A percentile compares a stretch with the other conserved stretches of the same genome.
phyloP scores from a whole-genome alignment of 2,329 filamentous ascomycete species.

The Penicillium sp. region DNA sequence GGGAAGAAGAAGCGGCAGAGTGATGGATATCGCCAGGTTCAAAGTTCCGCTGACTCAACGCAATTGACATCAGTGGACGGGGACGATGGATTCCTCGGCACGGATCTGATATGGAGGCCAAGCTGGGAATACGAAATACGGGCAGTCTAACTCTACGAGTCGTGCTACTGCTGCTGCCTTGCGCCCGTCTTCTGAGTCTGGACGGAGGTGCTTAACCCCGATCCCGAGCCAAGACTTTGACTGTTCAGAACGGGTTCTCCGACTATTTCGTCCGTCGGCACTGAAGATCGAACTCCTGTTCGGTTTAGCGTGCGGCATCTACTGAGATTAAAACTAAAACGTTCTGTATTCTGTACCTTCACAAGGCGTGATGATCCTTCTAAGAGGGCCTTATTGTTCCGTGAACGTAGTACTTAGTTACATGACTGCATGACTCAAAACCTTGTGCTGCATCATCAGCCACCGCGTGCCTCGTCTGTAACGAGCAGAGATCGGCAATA shows the following conservation, averaged over 20 bases:
- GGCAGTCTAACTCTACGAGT: neutral
- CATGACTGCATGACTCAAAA: neutral
- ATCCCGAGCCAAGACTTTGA: slow-evolving; percentile 16
- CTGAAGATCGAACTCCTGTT: neutral
- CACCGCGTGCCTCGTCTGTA: slow-evolving; percentile 3
- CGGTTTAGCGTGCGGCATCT: neutral
- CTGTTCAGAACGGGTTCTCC: slow-evolving; percentile 2
- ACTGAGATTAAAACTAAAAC: no score
- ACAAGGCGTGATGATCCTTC: neutral
- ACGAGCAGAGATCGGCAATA: slow-evolving; percentile 10
- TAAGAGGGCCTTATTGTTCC: neutral
- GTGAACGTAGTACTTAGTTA: neutral
- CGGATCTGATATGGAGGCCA: neutral
- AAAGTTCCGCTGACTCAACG: slow-evolving; percentile 3
- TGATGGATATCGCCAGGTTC: neutral
- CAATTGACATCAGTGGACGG: neutral
- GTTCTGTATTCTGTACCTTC: no score
- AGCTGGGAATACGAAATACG: slow-evolving; percentile 2
- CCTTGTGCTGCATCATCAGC: neutral
- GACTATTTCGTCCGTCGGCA: slow-evolving; percentile 15
- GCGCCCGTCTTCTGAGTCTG: neutral
- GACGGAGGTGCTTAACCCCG: slow-evolving; percentile 23
- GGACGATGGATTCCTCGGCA: neutral
- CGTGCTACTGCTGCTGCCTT: slow-evolving; percentile 15
- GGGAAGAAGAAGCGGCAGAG: neutral